These are phyloP conservation scores for Tetracladium setigerum DNA, from an alignment of 495 filamentous ascomycete species.

Conservation along the genomic window DNA sequence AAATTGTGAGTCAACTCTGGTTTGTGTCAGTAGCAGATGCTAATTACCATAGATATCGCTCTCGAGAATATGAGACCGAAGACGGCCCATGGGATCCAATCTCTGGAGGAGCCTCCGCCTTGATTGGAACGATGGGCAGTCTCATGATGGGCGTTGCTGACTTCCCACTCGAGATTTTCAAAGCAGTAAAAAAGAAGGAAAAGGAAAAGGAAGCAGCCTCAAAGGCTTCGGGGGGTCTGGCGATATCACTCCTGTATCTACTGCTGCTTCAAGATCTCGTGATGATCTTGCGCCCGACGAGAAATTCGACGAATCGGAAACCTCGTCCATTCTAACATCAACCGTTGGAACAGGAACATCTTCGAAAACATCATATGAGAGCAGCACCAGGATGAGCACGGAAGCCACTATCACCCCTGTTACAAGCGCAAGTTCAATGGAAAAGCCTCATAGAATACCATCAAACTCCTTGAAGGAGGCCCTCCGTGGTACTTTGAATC, in stretches of 20 bases:
- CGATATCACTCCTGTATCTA: conserved; percentile 1
- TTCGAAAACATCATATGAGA: conserved; percentile 19
- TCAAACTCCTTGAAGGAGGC: conserved; percentile 16
- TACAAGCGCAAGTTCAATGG: conserved; percentile 8
- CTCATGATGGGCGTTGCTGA: conserved; percentile 79
- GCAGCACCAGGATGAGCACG: conserved; percentile 5
- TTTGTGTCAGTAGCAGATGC: neutral
- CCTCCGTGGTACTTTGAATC: conserved; percentile 13
- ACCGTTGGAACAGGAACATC: conserved; percentile 1
- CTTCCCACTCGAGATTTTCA: conserved; percentile 61
- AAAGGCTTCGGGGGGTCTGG: neutral
- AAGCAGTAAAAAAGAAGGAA: conserved; percentile 26
- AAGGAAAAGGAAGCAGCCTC: conserved; percentile 1
- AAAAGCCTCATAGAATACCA: neutral
- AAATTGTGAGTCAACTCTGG: conserved; percentile 49
- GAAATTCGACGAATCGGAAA: neutral
- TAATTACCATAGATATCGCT: conserved; percentile 43
- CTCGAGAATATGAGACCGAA: conserved; percentile 62
- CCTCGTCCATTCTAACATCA: neutral
- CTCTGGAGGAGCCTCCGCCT: conserved; percentile 60
- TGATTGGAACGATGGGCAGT: conserved; percentile 66
- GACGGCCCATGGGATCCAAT: conserved; percentile 67
- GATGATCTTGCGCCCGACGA: conserved; percentile 5
- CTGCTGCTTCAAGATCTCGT: conserved; percentile 6
- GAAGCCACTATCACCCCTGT: conserved; percentile 4